These are phyloP conservation scores for Cutaneotrichosporon dermatis DNA, from an alignment of 1,284 basidiomycete genomes.

Conservation along the genomic window DNA sequence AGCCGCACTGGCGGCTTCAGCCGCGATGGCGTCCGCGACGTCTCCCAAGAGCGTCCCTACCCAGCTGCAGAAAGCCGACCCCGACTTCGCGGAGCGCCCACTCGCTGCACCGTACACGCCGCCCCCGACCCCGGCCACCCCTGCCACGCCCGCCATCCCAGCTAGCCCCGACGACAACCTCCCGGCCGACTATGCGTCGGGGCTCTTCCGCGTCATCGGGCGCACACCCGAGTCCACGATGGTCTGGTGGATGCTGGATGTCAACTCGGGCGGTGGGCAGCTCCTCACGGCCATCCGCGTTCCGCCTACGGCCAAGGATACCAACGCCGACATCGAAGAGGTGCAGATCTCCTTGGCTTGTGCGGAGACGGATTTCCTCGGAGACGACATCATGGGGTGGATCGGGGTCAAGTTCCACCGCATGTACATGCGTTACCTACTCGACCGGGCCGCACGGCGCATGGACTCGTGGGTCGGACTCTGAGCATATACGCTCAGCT, in stretches of 20 bases:
- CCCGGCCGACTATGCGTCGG: background rate
- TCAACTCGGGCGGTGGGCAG: background rate
- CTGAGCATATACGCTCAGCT: too few species aligned
- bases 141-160: background rate
- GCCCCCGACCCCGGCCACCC: background rate
- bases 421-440: constrained; percentile 6
- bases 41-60: too few species aligned
- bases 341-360: constrained; percentile 2
- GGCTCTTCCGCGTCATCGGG: constrained; percentile 5
- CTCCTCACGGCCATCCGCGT: background rate
- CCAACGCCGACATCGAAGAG: background rate
- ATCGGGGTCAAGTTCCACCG: constrained; percentile 1
- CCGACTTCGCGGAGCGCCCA: background rate
- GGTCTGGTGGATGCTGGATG: background rate
- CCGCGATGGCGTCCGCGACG: too few species aligned
- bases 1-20: too few species aligned
- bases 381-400: background rate
- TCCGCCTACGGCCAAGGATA: too few species aligned
- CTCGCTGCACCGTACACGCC: background rate
- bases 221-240: background rate
- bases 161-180: background rate
- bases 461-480: background rate
- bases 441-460: constrained; percentile 3
- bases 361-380: background rate
- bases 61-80: background rate